phyloP scores from a whole-genome alignment of 78 protist species.

The slime mould (Dictyostelium discoideum) region dicty_2.7 NC_007089.4:2229501-2230000 shows the following conservation, averaged over 20 bases:
- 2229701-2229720: constrained; percentile 38
- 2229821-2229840: constrained; percentile 8
- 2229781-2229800: constrained; percentile 14
- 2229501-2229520: no score
- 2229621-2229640: background rate
- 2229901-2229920: background rate
- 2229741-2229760: background rate
- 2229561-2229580: background rate
- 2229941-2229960: background rate
- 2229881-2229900: background rate
- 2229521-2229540: background rate
- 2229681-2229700: constrained; percentile 6
- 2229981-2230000: background rate
- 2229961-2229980: background rate
- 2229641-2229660: background rate
- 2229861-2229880: background rate
- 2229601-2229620: background rate
- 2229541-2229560: background rate
- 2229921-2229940: background rate
- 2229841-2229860: background rate
- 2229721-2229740: constrained; percentile 31
- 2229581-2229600: background rate
- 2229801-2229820: constrained; percentile 25
- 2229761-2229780: constrained; percentile 5
- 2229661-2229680: background rate